phyloP scores from a whole-genome alignment of 345 rosid species.

The Arabidopsis arenosa region DNA sequence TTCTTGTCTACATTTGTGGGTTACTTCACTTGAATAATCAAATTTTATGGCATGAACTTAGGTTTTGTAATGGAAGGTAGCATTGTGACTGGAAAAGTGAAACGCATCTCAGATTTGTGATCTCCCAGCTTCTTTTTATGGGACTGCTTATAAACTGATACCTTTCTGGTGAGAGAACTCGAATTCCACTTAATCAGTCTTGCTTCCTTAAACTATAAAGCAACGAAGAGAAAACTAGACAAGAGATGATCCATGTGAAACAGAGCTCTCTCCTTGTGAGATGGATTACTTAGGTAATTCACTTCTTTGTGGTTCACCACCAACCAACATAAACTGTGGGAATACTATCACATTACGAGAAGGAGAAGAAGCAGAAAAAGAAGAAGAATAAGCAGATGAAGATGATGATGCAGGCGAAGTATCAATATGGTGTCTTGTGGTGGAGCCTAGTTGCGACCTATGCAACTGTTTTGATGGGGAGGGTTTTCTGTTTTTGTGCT shows the following conservation, averaged over 20 bases:
- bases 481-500: neutral
- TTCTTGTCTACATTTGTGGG: neutral
- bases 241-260: neutral
- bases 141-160: neutral
- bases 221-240: neutral
- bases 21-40: neutral
- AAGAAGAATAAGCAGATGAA: neutral
- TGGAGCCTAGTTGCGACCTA: neutral
- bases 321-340: conserved; percentile 24
- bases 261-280: neutral
- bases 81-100: neutral
- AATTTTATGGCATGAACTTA: neutral
- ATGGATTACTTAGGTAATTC: conserved; percentile 21
- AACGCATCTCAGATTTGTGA: neutral
- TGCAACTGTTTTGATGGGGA: neutral
- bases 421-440: neutral
- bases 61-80: neutral
- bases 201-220: neutral
- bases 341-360: neutral
- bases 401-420: neutral
- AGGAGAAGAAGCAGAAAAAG: neutral
- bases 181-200: neutral
- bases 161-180: neutral
- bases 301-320: conserved; percentile 21
- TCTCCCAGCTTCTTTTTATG: neutral